Evolutionary conservation across 192 early-diverging fungal genomes (phyloP).

Genomic region (Radiomyces spectabilis): DNA sequence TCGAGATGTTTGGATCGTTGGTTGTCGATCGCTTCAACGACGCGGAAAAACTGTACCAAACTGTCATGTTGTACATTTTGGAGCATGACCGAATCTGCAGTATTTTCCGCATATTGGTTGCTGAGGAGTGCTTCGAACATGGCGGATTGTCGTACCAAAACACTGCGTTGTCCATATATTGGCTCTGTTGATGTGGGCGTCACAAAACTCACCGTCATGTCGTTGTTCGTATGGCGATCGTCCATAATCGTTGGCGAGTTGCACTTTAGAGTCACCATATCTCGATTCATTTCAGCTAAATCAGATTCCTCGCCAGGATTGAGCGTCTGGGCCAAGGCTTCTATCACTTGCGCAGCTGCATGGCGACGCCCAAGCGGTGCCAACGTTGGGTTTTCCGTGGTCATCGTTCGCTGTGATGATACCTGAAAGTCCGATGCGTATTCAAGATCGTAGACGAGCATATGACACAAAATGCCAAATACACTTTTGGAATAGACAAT

Average conservation of each 20-base stretch:
- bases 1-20: background rate
- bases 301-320: background rate
- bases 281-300: background rate
- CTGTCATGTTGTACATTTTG: background rate
- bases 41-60: background rate
- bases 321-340: background rate
- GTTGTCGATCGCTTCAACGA: background rate
- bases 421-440: background rate
- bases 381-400: background rate
- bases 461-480: conserved; percentile 5
- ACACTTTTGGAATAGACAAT: background rate
- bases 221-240: too few species aligned
- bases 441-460: conserved; percentile 2
- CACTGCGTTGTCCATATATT: background rate
- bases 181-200: too few species aligned
- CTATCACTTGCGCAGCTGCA: conserved; percentile 5
- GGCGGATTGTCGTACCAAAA: background rate
- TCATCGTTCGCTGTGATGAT: background rate
- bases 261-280: background rate
- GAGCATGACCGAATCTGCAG: background rate
- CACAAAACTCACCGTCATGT: too few species aligned
- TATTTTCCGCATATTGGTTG: background rate
- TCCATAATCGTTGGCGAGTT: background rate
- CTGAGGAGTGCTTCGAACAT: conserved; percentile 2
- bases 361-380: background rate